A percentile compares a stretch with the other conserved stretches of the same genome.
These are phyloP conservation scores for Trematosphaeria pertusa DNA, from an alignment of 2,329 filamentous ascomycete species.

Conservation along the genomic window DNA sequence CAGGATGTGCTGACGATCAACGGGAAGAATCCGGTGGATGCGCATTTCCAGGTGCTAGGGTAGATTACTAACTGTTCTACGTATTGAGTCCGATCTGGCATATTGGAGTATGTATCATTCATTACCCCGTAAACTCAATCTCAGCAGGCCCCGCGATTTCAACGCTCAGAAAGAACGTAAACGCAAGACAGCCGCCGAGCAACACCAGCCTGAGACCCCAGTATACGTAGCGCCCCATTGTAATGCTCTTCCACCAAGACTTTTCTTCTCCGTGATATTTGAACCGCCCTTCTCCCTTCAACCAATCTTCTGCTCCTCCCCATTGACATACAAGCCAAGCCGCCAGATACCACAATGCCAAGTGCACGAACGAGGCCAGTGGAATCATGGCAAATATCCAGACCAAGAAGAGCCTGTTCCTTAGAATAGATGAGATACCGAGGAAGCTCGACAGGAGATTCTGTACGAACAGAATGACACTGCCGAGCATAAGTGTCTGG, in stretches of 20 bases:
- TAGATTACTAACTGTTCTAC: too few species aligned
- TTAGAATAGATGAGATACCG: conserved; percentile 26
- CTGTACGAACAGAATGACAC: conserved; percentile 25
- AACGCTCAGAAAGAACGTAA: conserved; percentile 23
- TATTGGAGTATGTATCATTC: too few species aligned
- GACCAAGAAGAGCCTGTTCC: conserved; percentile 26
- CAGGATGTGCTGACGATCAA: conserved; percentile 55
- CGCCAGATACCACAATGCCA: conserved; percentile 22
- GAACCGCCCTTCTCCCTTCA: conserved; percentile 10
- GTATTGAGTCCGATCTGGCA: too few species aligned
- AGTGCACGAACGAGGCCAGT: conserved; percentile 20
- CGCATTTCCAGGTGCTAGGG: conserved; percentile 47
- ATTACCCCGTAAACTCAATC: too few species aligned
- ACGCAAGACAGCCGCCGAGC: conserved; percentile 17
- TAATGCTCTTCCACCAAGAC: conserved; percentile 13
- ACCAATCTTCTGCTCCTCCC: conserved; percentile 11
- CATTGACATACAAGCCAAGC: conserved; percentile 10
- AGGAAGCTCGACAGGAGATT: conserved; percentile 19
- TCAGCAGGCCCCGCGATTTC: conserved; percentile 28
- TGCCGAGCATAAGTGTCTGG: conserved; percentile 21
- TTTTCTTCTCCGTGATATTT: background rate
- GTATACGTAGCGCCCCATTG: conserved; percentile 13
- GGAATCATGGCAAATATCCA: conserved; percentile 28
- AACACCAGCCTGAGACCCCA: conserved; percentile 18
- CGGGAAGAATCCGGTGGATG: conserved; percentile 51